phyloP scores from a whole-genome alignment of 1,284 basidiomycete species.

The Trichosporon coremiiforme region DNA sequence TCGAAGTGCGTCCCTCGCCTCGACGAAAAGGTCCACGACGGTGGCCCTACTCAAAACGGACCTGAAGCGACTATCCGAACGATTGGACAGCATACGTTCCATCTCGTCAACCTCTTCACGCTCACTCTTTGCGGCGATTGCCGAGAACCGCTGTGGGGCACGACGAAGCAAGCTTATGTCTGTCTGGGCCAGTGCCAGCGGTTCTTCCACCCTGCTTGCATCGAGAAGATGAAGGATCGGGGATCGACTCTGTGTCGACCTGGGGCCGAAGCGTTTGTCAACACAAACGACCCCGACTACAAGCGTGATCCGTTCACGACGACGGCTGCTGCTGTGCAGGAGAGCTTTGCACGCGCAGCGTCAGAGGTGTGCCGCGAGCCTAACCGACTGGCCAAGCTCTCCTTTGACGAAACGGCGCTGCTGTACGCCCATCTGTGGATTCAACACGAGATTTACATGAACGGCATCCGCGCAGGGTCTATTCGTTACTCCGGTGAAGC shows the following conservation, averaged over 20 bases:
- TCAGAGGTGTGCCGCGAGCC: conserved; percentile 28
- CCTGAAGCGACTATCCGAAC: conserved; percentile 27
- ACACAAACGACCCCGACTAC: conserved; percentile 28
- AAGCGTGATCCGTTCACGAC: conserved; percentile 62
- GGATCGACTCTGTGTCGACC: conserved; percentile 42
- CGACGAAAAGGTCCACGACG: conserved; percentile 38
- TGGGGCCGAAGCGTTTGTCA: conserved; percentile 49
- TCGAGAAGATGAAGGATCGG: conserved; percentile 43
- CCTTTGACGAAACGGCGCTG: conserved; percentile 70
- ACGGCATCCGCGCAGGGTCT: conserved; percentile 67
- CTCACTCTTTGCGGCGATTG: conserved; percentile 70
- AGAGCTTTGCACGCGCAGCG: conserved; percentile 64
- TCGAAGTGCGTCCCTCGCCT: conserved; percentile 34
- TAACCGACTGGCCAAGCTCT: conserved; percentile 58
- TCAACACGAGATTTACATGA: conserved; percentile 67
- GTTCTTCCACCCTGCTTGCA: conserved; percentile 66
- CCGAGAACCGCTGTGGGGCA: conserved; percentile 71
- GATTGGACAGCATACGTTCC: conserved; percentile 43
- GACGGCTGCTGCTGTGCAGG: conserved; percentile 59
- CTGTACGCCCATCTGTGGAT: conserved; percentile 64
- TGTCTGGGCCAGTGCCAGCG: conserved; percentile 65
- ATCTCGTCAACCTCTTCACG: conserved; percentile 67
- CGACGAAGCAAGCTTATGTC: conserved; percentile 64
- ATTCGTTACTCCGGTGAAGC: conserved; percentile 51
- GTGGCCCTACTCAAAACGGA: conserved; percentile 22